Evolutionary conservation across 768 basidiomycete species (phyloP).

Genomic region (Serendipita sp.): DNA sequence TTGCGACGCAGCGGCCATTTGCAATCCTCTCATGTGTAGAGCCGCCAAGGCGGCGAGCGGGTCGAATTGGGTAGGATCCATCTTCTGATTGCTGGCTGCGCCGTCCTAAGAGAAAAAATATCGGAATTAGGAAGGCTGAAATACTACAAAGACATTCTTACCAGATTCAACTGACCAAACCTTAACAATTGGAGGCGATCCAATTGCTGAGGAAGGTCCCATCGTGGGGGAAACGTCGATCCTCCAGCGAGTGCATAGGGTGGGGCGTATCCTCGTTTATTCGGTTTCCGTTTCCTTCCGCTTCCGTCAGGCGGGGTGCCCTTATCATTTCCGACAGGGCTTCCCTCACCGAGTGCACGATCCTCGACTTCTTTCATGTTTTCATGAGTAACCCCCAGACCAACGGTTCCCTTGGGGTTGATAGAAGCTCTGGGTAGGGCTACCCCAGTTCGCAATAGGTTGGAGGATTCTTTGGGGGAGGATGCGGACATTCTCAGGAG

Average conservation of each 20-base stretch:
- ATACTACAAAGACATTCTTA: background rate
- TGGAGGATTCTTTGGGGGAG: background rate
- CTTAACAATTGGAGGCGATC: background rate
- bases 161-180: background rate
- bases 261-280: background rate
- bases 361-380: too few relatives aligned
- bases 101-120: too few relatives aligned
- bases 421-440: background rate
- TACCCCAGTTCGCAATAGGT: background rate
- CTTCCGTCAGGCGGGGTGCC: background rate
- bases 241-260: background rate
- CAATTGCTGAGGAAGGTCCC: background rate
- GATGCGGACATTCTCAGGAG: background rate
- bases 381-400: background rate
- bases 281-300: background rate
- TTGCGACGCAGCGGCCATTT: too few relatives aligned
- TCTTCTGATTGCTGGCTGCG: too few relatives aligned
- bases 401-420: background rate
- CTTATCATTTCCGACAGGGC: too few relatives aligned
- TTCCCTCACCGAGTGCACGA: too few relatives aligned
- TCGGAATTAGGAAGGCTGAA: too few relatives aligned
- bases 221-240: background rate
- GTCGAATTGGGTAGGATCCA: too few relatives aligned
- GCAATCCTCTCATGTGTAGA: too few relatives aligned
- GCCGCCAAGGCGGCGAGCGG: too few relatives aligned